Evolutionary conservation across 768 basidiomycete genomes (phyloP).

Genomic region (Guyanaporus albipodus): DNA sequence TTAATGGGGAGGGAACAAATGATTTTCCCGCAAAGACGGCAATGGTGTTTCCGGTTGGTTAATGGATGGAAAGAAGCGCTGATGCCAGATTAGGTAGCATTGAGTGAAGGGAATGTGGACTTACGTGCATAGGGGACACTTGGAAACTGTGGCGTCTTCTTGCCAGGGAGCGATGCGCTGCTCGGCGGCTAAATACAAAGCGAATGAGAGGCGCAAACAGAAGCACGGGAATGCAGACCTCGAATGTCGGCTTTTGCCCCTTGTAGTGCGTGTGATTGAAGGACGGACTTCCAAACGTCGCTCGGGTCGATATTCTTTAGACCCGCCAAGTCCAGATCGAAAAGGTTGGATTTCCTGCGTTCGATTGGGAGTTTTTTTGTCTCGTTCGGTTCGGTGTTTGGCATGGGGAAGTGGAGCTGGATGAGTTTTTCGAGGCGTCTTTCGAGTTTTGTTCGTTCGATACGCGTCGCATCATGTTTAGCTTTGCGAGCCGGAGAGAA

Average conservation of each 20-base stretch:
- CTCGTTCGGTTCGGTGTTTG: slow-evolving; percentile 13
- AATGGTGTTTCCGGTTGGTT: slow-evolving; percentile 94
- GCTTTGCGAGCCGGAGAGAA: slow-evolving; percentile 47
- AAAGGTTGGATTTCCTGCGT: slow-evolving; percentile 61
- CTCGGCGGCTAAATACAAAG: slow-evolving; percentile 56
- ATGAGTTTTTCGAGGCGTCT: slow-evolving; percentile 88
- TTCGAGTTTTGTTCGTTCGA: slow-evolving; percentile 82
- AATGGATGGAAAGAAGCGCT: slow-evolving; percentile 80
- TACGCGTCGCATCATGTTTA: slow-evolving; percentile 45
- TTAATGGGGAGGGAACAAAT: slow-evolving; percentile 87
- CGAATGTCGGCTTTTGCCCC: slow-evolving; percentile 61
- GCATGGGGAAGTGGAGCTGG: slow-evolving; percentile 57
- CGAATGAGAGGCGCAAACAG: slow-evolving; percentile 1
- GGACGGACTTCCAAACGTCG: slow-evolving; percentile 67
- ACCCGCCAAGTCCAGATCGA: slow-evolving; percentile 60
- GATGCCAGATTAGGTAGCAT: slow-evolving; percentile 7
- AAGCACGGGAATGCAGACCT: slow-evolving; percentile 41
- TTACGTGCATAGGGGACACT: slow-evolving; percentile 85
- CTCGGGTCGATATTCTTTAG: slow-evolving; percentile 61
- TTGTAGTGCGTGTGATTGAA: slow-evolving; percentile 39
- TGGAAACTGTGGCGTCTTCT: slow-evolving; percentile 67
- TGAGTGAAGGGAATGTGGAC: slow-evolving; percentile 20
- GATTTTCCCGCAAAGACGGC: slow-evolving; percentile 87
- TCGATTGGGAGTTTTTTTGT: slow-evolving; percentile 5
- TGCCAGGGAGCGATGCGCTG: slow-evolving; percentile 96